These are phyloP conservation scores for Fusarium keratoplasticum DNA, from an alignment of 2,329 filamentous ascomycete genomes.

Conservation along the genomic window DNA sequence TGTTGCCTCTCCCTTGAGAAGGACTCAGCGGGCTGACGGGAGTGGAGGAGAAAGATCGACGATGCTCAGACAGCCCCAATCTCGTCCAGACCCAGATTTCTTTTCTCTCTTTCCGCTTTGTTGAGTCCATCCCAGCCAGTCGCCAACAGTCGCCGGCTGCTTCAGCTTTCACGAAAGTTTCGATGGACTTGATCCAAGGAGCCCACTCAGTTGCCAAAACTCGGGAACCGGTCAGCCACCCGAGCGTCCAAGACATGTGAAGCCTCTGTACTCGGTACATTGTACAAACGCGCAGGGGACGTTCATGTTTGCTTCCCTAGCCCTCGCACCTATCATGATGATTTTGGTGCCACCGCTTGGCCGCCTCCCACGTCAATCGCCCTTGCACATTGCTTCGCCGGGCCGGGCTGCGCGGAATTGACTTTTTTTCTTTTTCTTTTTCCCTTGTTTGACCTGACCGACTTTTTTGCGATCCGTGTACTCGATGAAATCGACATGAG, in stretches of 20 bases:
- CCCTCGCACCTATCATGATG: conserved; percentile 19
- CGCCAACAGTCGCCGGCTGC: conserved; percentile 22
- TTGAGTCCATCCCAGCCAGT: conserved; percentile 17
- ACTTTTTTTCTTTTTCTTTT: background rate
- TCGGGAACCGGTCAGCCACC: conserved; percentile 40
- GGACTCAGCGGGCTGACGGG: conserved; percentile 31
- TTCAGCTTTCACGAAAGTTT: conserved; percentile 36
- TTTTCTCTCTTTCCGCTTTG: conserved; percentile 11
- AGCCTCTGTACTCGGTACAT: conserved; percentile 18
- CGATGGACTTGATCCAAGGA: conserved; percentile 21
- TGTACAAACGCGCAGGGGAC: conserved; percentile 13
- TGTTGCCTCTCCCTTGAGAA: conserved; percentile 35
- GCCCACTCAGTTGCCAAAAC: conserved; percentile 27
- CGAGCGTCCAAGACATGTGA: conserved; percentile 30
- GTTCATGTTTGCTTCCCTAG: conserved; percentile 27
- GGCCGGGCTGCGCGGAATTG: conserved; percentile 16
- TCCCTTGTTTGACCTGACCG: conserved; percentile 11
- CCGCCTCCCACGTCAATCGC: conserved; percentile 34
- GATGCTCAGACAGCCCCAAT: conserved; percentile 21
- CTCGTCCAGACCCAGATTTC: conserved; percentile 23
- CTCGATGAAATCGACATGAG: background rate
- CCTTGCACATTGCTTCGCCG: conserved; percentile 20
- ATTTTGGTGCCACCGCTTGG: conserved; percentile 16
- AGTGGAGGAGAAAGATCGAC: conserved; percentile 17
- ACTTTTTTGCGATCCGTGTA: conserved; percentile 6